Base-by-base conservation (phyloP, 306 rosid species). In the Begonia masoniana region DNA sequence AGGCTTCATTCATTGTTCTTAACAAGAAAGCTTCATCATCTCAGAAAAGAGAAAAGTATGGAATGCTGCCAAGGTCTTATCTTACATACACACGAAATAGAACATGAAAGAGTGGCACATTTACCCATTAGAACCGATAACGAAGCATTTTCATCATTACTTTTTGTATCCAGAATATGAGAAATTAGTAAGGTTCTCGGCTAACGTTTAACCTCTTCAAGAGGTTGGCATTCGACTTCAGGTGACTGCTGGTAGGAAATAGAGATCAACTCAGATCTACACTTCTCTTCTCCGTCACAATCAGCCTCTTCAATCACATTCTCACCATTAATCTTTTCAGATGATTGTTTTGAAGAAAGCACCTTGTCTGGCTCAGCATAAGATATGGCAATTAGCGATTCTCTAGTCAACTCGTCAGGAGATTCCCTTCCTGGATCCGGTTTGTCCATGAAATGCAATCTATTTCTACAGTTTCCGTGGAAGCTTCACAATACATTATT, bases 331-430 rank as follows among this genome's bases (percentile, higher is more conserved):
- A 39, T 48, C 66, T 66, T 73, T 41, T 47, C 76, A 53, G 61
- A 16, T 11, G 63, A 45, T 54, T 16, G 55, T 15, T 60, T 57
- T 47, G 81, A 57, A 61, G 60, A 24, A 55, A 62, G 43, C 53
- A 11, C 62, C 48, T 65, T 57, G 35, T 77, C 79, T 63, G 83
- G 79, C 57, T 59, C 63, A 15, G 50, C 21, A 66, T 73, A 66
- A 39, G 83, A 70, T 43, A 77, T 73, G 64, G 74, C 58, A 35
- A 77, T 77, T 14, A 77, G 79, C 39, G 76, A 77, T 71, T 77
- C 83, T 54, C 83, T 72, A 55, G 83, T 66, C 76, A 63, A 71
- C 68, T 77, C 83, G 42, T 77, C 68, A 24, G 68, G 24, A 55
- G 54, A 66, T 61, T 67, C 73, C 50, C 66, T 57, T 35, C 63